Conservation (phyloP, 2,329 filamentous ascomycete species). For the Dryadomyces quercus-mongolicae region DNA sequence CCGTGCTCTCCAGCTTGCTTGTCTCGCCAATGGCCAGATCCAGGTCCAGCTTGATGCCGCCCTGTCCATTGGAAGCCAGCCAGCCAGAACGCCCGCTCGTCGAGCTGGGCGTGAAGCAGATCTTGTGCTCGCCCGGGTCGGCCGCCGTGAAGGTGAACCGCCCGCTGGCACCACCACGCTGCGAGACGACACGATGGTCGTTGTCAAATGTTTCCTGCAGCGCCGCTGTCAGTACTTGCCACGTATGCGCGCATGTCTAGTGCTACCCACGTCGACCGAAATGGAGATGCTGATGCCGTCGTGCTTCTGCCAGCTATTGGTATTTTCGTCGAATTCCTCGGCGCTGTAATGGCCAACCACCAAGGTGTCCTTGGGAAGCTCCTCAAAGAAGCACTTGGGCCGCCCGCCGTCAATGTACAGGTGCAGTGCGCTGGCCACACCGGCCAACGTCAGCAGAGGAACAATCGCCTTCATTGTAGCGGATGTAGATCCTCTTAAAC, state of each 20-base stretch:
- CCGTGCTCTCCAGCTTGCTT: constrained; percentile 81
- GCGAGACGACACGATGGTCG: constrained; percentile 88
- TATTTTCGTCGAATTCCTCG: constrained; percentile 67
- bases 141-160: constrained; percentile 93
- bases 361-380: constrained; percentile 91
- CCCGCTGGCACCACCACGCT: constrained; percentile 62
- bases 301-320: constrained; percentile 58
- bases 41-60: constrained; percentile 71
- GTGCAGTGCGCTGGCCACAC: constrained; percentile 69
- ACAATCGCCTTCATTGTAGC: constrained; percentile 45
- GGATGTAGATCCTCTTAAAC: no score
- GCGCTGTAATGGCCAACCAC: constrained; percentile 88
- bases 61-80: constrained; percentile 52
- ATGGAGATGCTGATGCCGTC: constrained; percentile 74
- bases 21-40: constrained; percentile 94
- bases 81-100: constrained; percentile 58
- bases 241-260: not conserved
- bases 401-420: constrained; percentile 83
- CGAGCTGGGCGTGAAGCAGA: constrained; percentile 85
- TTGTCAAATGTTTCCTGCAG: constrained; percentile 82
- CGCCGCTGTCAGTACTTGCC: no score
- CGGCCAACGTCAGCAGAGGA: constrained; percentile 52
- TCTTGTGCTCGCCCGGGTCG: constrained; percentile 87
- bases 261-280: constrained; percentile 61
- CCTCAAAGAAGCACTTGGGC: constrained; percentile 96